These are phyloP conservation scores for Neltuma alba DNA, from an alignment of 306 rosid species.

Conservation along the genomic window DNA sequence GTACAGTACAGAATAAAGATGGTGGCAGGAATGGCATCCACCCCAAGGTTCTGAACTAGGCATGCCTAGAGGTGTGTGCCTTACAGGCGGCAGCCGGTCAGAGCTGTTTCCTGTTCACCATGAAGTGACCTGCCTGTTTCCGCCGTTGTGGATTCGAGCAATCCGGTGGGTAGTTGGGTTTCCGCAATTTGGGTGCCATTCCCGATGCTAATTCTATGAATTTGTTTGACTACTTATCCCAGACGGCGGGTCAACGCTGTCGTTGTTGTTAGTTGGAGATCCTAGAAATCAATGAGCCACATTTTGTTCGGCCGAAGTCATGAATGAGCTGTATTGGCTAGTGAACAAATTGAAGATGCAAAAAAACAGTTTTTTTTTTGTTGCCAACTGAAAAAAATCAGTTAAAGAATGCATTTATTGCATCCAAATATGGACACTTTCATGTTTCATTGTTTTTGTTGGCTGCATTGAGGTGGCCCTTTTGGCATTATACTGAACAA, in stretches of 20 bases:
- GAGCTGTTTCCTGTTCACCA: neutral
- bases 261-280: slow-evolving; percentile 31
- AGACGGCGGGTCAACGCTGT: slow-evolving; percentile 42
- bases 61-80: neutral
- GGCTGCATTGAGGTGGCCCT: slow-evolving; percentile 32
- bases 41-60: neutral
- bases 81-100: neutral
- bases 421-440: slow-evolving; percentile 25
- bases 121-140: neutral
- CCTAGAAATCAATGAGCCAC: slow-evolving; percentile 11
- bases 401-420: slow-evolving; percentile 9
- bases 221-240: slow-evolving; percentile 16
- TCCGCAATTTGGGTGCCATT: slow-evolving; percentile 32
- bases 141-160: neutral
- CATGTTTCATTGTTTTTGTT: slow-evolving; percentile 31
- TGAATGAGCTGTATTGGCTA: neutral
- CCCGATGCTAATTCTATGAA: slow-evolving; percentile 17
- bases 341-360: neutral
- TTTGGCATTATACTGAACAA: slow-evolving; percentile 34
- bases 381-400: no score
- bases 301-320: neutral
- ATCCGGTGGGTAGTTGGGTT: slow-evolving; percentile 26
- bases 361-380: no score
- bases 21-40: neutral
- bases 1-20: neutral